These are phyloP conservation scores for Coemansia sp. DNA, from an alignment of 192 early-diverging fungal genomes.

Conservation along the genomic window DNA sequence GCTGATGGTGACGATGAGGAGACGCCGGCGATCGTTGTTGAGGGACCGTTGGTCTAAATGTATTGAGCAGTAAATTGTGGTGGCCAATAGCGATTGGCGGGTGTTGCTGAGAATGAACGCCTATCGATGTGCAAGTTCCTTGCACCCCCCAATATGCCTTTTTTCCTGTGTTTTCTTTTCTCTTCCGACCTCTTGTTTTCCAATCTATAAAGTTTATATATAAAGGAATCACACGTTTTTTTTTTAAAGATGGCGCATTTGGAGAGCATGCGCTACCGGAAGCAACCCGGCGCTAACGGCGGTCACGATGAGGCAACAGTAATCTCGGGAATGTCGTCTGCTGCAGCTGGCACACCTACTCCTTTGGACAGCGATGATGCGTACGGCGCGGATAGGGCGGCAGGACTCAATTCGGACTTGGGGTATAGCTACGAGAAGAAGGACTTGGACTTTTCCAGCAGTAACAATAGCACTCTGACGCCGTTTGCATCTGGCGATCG, in stretches of 20 bases:
- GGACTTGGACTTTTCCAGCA: conserved; percentile 40
- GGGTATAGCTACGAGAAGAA: conserved; percentile 56
- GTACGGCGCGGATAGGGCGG: conserved; percentile 13
- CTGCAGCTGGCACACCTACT: conserved; percentile 20
- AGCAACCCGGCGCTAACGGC: conserved; percentile 50
- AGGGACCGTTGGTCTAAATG: conserved; percentile 22
- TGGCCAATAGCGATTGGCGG: neutral
- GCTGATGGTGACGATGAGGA: conserved; percentile 7
- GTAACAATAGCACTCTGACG: conserved; percentile 4
- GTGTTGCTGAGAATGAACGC: neutral
- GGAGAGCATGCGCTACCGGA: conserved; percentile 58
- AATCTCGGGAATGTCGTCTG: conserved; percentile 48
- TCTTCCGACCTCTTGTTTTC: neutral
- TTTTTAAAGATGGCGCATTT: conserved; percentile 48
- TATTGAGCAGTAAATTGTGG: neutral
- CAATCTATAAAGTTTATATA: neutral
- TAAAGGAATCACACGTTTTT: neutral
- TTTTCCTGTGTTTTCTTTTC: neutral
- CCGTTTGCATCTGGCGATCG: conserved; percentile 23
- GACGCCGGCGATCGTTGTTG: conserved; percentile 9
- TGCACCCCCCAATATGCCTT: neutral
- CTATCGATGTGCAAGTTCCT: neutral
- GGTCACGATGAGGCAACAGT: conserved; percentile 52
- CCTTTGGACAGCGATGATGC: conserved; percentile 21
- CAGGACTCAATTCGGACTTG: conserved; percentile 22